Base-by-base conservation (phyloP, 2,329 filamentous ascomycete genomes). In the Remersonia thermophila region DNA sequence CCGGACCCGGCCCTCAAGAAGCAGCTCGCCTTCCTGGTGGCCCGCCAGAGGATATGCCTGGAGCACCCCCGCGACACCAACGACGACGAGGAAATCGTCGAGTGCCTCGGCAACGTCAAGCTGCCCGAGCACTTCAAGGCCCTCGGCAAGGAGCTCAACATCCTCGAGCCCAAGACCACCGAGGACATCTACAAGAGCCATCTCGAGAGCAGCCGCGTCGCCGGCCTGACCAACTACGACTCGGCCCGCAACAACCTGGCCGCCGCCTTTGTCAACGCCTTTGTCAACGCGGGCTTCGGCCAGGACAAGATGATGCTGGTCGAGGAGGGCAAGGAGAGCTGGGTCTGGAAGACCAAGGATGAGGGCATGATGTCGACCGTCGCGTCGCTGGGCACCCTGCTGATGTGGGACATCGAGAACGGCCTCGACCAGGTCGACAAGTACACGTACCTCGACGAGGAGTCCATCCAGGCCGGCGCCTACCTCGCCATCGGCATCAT, bases 161-260 rank as follows among this genome's bases (percentile, higher is more conserved):
- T 98, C 35, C 67, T 96, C 29, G 91, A 98, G 45, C 91, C 91
- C 26, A 96, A 95, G 66, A 83, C 84, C 30, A 93, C 89, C 0
- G 91, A 98, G 56, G 93, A 98, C 52, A 98, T 98, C 51, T 98
- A 98, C 73, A 98, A 98, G 68, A 94, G 86, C 54, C 91, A 98
- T 60, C 73, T 98, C 4, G 91, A 98, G 62, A 96, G 83, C 63
- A 93, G 80, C 51, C 77, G 93, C 43, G 91, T 93, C 36, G 84
- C 85, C 16, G 87, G 86, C 26, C 74, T 94, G 62, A 95, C 89
- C 9, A 95, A 95, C 55, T 76, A 93, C 32, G 91, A 98, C 56
- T 98, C 91, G 8, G 87, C 89, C 20, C 75, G 86, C 50, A 89
- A 98, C 66, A 98, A 98, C 53, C 71, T 98, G 42, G 87, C 91